Conservation (phyloP, 371 early-diverging fungal species). For the Apophysomyces trapeziformis region DNA sequence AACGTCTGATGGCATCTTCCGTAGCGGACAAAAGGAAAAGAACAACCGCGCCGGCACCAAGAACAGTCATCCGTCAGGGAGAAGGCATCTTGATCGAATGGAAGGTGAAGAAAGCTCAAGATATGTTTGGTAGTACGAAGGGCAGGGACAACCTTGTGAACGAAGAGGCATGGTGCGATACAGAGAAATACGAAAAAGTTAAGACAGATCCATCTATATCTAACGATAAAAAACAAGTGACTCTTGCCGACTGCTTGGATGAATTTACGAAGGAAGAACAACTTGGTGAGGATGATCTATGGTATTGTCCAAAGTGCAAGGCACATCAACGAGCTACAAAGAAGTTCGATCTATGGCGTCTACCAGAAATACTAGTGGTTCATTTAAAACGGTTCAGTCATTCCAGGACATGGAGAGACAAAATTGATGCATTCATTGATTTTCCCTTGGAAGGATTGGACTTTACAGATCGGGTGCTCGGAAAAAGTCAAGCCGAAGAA, state of each 20-base stretch:
- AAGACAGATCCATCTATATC: conserved; percentile 18
- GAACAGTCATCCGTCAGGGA: conserved; percentile 44
- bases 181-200: conserved; percentile 31
- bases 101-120: conserved; percentile 29
- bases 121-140: conserved; percentile 28
- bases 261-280: conserved; percentile 84
- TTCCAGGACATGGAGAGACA: conserved; percentile 76
- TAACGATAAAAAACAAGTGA: conserved; percentile 44
- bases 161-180: conserved; percentile 33
- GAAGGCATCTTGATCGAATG: conserved; percentile 40
- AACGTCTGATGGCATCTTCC: neutral
- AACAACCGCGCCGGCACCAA: conserved; percentile 9
- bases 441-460: conserved; percentile 78
- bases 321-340: conserved; percentile 81
- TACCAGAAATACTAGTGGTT: conserved; percentile 89
- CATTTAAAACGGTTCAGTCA: conserved; percentile 92
- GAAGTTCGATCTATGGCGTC: conserved; percentile 84
- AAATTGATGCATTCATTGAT: conserved; percentile 85
- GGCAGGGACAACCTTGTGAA: conserved; percentile 13
- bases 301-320: conserved; percentile 88
- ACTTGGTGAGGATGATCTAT: conserved; percentile 79
- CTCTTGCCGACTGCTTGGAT: conserved; percentile 76
- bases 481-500: conserved; percentile 13
- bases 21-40: conserved; percentile 15
- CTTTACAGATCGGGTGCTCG: conserved; percentile 53